These are phyloP conservation scores for Ascochyta viciae-villosae DNA, from an alignment of 2,329 filamentous ascomycete species.

Conservation along the genomic window DNA sequence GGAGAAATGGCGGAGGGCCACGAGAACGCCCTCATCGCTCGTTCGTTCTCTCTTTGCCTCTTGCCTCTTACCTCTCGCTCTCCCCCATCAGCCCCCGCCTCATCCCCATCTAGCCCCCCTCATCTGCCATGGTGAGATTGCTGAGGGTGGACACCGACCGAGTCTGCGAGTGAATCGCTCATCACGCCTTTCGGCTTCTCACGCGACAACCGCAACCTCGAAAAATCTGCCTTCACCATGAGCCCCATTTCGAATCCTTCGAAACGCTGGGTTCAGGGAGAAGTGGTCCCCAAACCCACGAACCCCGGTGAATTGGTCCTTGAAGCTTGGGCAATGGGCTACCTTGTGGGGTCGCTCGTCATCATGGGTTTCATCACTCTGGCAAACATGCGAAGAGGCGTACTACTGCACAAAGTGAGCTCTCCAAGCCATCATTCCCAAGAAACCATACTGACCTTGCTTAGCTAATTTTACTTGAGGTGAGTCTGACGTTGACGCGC, in stretches of 20 bases:
- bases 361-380: conserved; percentile 58
- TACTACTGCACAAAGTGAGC: conserved; percentile 56
- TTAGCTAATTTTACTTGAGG: conserved; percentile 58
- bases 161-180: conserved; percentile 31
- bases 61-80: conserved; percentile 9
- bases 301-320: conserved; percentile 45
- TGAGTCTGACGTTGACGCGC: conserved; percentile 26
- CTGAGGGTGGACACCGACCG: conserved; percentile 19
- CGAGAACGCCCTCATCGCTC: conserved; percentile 24
- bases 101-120: conserved; percentile 1
- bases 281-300: conserved; percentile 40
- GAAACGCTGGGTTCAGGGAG: conserved; percentile 19
- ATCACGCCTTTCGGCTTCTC: conserved; percentile 23
- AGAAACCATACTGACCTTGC: conserved; percentile 22
- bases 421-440: not conserved
- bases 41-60: conserved; percentile 15
- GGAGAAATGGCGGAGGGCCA: conserved; percentile 38
- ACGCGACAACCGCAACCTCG: conserved; percentile 16
- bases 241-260: conserved; percentile 22
- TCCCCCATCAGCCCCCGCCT: conserved; percentile 1
- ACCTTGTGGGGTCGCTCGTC: conserved; percentile 52
- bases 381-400: conserved; percentile 57
- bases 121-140: conserved; percentile 30
- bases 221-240: conserved; percentile 30
- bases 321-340: conserved; percentile 52